Percentiles rank a stretch among this genome's conserved stretches.
Conservation (phyloP, 1,284 basidiomycete species). For the Cutaneotrichosporon sp. region DNA sequence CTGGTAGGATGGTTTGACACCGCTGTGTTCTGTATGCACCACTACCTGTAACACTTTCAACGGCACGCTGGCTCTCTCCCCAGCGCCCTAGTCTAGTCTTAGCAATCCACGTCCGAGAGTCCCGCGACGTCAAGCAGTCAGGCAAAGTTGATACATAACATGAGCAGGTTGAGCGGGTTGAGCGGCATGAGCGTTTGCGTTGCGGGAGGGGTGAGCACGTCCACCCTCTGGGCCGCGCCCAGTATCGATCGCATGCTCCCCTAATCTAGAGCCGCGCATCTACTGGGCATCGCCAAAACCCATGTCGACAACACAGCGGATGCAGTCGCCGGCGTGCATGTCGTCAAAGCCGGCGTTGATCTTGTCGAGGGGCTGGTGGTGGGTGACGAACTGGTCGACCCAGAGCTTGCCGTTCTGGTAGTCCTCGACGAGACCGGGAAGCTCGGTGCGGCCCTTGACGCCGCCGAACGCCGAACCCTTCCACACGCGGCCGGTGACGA, state of each 20-base stretch:
- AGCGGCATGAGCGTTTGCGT: too few species aligned
- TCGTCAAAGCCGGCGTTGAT: constrained; percentile 90
- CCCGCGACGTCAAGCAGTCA: too few species aligned
- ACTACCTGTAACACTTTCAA: too few species aligned
- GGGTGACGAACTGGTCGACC: constrained; percentile 89
- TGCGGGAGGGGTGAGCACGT: too few species aligned
- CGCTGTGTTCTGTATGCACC: too few species aligned
- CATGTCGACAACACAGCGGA: constrained; percentile 74
- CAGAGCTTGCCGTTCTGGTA: constrained; percentile 51
- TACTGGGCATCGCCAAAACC: constrained; percentile 30
- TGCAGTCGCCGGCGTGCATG: constrained; percentile 93
- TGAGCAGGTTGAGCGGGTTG: too few species aligned
- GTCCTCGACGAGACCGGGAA: constrained; percentile 79
- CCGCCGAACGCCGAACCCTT: constrained; percentile 96
- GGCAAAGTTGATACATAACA: too few species aligned
- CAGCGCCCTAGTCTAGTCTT: too few species aligned
- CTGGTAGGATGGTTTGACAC: neutral
- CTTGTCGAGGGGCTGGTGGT: constrained; percentile 69
- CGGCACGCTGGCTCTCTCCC: too few species aligned
- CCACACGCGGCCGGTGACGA: constrained; percentile 88
- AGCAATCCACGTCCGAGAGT: too few species aligned
- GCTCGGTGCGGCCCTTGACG: constrained; percentile 94
- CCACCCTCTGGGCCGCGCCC: too few species aligned
- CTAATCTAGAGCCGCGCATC: neutral
- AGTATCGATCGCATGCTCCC: too few species aligned